Evolutionary conservation across 2,329 filamentous ascomycete genomes (phyloP), one percentile per base, ranked within the genome.

Genomic region (Paecilomyces variotii): DNA sequence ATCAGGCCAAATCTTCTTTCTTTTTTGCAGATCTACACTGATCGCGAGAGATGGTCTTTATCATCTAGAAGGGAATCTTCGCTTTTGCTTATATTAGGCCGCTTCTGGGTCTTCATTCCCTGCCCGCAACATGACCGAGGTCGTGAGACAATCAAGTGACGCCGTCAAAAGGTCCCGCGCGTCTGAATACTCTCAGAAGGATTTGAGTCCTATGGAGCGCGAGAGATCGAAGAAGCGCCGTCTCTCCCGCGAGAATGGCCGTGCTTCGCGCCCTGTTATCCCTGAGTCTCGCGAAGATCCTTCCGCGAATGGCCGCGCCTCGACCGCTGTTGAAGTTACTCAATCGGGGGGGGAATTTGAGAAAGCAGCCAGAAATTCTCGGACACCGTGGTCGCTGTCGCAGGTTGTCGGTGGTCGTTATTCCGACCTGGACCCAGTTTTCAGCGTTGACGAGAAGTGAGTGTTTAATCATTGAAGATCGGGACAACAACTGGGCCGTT

Each of bases 391-490:
- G 81, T 73, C 70, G 26, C 65, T 82, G 9, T 82, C 81, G 19
- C 69, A 75, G n/a, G 71, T 79, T 6, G 69, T 77, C 30, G 84
- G 81, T 49, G 84, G 84, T 25, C 79, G 79, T 57, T 83, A 84
- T 65, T 73, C 82, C 58, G 73, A 80, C 53, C 70, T 81, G 55
- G 82, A 87, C 64, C 82, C 84, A 4, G 67, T 84, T 7, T 82
- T 86, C 67, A 81, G 83, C 2, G 62, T 64, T n/a, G 82, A 87
- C 68, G 82, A 84, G 64, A 79, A 81, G 76, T 82, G 70, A 65
- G 75, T 68, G 25, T n/a, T 34, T n/a, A 45, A 12, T 52, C 39
- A 28, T 52, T 24, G 12, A 28, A 26, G 11, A 52, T 26, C 50
- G 25, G 50, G 14, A 24, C 50, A 5, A 49, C 56, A 24, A 14